Percentiles rank a stretch among this genome's conserved stretches.
Conservation (phyloP, 352 stramenopile genomes). For the Pythium phragmitis region DNA sequence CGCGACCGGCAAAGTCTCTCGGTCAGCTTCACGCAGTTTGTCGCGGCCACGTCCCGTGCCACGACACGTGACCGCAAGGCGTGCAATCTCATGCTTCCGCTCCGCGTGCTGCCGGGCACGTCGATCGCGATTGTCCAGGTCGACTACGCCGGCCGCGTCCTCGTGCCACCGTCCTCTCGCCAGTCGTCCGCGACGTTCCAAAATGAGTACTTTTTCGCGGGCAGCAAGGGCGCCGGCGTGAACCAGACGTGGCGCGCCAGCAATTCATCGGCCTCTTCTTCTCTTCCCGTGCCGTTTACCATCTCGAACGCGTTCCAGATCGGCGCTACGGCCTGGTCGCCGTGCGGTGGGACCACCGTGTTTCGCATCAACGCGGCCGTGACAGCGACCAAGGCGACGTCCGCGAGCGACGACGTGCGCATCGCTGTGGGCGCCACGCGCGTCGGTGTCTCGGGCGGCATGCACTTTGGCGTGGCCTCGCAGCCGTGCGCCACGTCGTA, state of each 20-base stretch:
- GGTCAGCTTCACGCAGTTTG: slow-evolving; percentile 19
- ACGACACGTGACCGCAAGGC: slow-evolving; percentile 25
- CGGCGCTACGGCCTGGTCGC: slow-evolving; percentile 30
- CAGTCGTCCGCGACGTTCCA: slow-evolving; percentile 16
- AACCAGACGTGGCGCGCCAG: slow-evolving; percentile 18
- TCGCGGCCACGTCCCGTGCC: slow-evolving; percentile 6
- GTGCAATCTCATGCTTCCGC: slow-evolving; percentile 30
- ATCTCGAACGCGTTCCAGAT: slow-evolving; percentile 23
- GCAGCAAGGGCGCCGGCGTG: slow-evolving; percentile 12
- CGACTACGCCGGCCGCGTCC: slow-evolving; percentile 28
- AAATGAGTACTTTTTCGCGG: slow-evolving; percentile 31
- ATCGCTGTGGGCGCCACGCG: slow-evolving; percentile 26
- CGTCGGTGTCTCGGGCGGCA: slow-evolving; percentile 22
- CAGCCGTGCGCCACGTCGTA: slow-evolving; percentile 5
- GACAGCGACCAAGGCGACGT: slow-evolving; percentile 17
- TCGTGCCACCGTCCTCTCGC: slow-evolving; percentile 12
- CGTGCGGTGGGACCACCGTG: slow-evolving; percentile 20
- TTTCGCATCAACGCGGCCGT: slow-evolving; percentile 34
- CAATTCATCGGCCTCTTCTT: slow-evolving; percentile 11
- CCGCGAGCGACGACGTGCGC: slow-evolving; percentile 2
- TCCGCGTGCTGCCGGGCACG: slow-evolving; percentile 23
- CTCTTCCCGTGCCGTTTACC: too few relatives aligned
- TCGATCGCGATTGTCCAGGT: slow-evolving; percentile 29
- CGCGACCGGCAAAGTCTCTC: slow-evolving; percentile 15
- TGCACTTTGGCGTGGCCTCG: slow-evolving; percentile 29